A percentile compares a stretch with the other conserved stretches of the same genome.
Evolutionary conservation across 176 grass and related monocot species (phyloP).

Genomic region (Aegilops sharonensis): DNA sequence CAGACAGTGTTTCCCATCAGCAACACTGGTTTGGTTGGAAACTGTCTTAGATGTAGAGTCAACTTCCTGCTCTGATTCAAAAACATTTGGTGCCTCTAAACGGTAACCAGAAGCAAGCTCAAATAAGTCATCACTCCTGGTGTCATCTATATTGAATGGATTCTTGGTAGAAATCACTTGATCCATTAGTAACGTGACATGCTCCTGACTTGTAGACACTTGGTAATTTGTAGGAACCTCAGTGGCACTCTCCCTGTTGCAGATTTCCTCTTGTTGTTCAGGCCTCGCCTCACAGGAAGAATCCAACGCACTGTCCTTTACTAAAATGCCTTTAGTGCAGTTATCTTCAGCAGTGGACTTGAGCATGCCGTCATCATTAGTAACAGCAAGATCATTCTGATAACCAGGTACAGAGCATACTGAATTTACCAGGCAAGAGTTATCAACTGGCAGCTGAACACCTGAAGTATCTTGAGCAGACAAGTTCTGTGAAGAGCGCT

Average conservation of each 20-base stretch:
- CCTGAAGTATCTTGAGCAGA: constrained; percentile 20
- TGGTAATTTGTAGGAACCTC: constrained; percentile 12
- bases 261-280: constrained; percentile 24
- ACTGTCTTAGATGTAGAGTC: constrained; percentile 23
- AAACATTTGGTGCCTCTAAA: constrained; percentile 20
- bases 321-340: constrained; percentile 7
- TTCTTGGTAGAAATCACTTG: constrained; percentile 30
- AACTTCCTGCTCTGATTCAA: constrained; percentile 28
- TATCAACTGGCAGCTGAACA: constrained; percentile 24
- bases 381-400: constrained; percentile 26
- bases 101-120: constrained; percentile 38
- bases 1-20: constrained; percentile 24
- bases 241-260: constrained; percentile 13
- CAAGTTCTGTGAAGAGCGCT: constrained; percentile 16
- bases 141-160: constrained; percentile 38
- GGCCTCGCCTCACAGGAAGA: constrained; percentile 25
- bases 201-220: constrained; percentile 27
- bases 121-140: constrained; percentile 51
- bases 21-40: constrained; percentile 9
- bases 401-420: constrained; percentile 13
- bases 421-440: constrained; percentile 11
- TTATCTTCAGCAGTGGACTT: constrained; percentile 6
- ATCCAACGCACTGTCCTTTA: constrained; percentile 22
- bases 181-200: constrained; percentile 11
- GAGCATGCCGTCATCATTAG: background rate